A percentile compares a stretch with the other conserved stretches of the same genome.
Evolutionary conservation across 805 yeast genomes (phyloP).

Genomic region (Wickerhamomyces rabaulensis): DNA sequence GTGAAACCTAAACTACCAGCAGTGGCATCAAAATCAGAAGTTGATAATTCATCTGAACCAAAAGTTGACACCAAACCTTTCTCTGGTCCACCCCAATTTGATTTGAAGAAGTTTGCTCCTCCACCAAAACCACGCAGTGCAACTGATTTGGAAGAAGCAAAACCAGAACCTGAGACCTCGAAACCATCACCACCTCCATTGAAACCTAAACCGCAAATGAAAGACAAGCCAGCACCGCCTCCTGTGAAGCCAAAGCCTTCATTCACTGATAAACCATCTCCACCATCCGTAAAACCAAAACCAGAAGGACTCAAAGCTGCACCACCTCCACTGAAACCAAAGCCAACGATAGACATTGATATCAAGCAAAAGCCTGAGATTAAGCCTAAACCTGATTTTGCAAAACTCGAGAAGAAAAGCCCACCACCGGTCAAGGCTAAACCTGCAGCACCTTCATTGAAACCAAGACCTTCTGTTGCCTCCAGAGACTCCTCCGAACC

Average conservation of each 20-base stretch:
- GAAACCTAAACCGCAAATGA: constrained; percentile 24
- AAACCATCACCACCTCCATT: constrained; percentile 21
- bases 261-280: neutral
- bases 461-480: neutral
- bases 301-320: constrained; percentile 1
- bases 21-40: constrained; percentile 10
- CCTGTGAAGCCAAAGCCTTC: constrained; percentile 10
- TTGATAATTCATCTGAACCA: neutral
- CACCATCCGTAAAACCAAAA: constrained; percentile 12
- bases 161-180: neutral
- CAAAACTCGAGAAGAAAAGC: neutral
- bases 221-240: constrained; percentile 5
- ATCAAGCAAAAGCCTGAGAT: neutral
- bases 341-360: constrained; percentile 1
- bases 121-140: neutral
- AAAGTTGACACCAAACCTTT: neutral
- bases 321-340: constrained; percentile 13
- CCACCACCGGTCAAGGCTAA: constrained; percentile 4
- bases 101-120: neutral
- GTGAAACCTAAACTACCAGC: constrained; percentile 4
- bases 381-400: neutral
- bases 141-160: neutral
- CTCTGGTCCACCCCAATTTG: neutral
- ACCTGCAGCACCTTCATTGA: neutral
- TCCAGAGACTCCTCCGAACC: neutral